Percentiles rank a stretch among this genome's conserved stretches.
These are phyloP conservation scores for Lichtheimia ramosa DNA, from an alignment of 371 early-diverging fungal genomes.

Conservation along the genomic window DNA sequence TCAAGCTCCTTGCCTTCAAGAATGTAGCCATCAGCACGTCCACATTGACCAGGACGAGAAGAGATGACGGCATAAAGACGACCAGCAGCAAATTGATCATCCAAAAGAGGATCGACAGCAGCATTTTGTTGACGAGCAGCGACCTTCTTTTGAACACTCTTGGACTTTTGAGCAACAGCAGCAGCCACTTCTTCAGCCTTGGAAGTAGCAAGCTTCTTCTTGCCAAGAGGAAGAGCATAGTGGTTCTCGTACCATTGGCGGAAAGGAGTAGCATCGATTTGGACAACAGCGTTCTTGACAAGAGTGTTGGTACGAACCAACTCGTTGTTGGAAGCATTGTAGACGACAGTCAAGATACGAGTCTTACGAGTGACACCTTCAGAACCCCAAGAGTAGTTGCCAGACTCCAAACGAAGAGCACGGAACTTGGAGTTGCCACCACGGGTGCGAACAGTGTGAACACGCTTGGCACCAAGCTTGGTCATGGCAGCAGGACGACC, in stretches of 20 bases:
- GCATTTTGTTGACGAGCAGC: constrained; percentile 80
- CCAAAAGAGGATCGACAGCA: constrained; percentile 86
- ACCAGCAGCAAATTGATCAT: constrained; percentile 96
- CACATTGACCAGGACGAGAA: constrained; percentile 99
- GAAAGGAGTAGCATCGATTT: constrained; percentile 99
- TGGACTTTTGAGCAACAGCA: constrained; percentile 83
- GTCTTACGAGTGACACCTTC: constrained; percentile 94
- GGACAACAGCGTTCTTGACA: constrained; percentile 98
- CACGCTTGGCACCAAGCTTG: constrained; percentile 93
- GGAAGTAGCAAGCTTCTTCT: constrained; percentile 76
- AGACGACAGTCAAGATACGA: constrained; percentile 96
- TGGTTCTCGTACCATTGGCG: constrained; percentile 98
- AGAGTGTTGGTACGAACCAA: constrained; percentile 99
- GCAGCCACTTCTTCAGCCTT: constrained; percentile 53
- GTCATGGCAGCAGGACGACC: constrained; percentile 98
- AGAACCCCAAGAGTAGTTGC: constrained; percentile 98
- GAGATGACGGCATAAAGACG: constrained; percentile 95
- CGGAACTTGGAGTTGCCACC: constrained; percentile 99
- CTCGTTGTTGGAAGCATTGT: constrained; percentile 99
- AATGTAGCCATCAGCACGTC: constrained; percentile 98
- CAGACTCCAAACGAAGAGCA: constrained; percentile 97
- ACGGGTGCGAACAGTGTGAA: constrained; percentile 90
- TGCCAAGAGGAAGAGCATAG: constrained; percentile 90
- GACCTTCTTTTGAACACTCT: constrained; percentile 88
- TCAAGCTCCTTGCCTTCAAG: constrained; percentile 99